Percentiles rank a stretch among this genome's conserved stretches.
These are phyloP conservation scores for Pisolithus orientalis DNA, from an alignment of 768 basidiomycete species.

Conservation along the genomic window DNA sequence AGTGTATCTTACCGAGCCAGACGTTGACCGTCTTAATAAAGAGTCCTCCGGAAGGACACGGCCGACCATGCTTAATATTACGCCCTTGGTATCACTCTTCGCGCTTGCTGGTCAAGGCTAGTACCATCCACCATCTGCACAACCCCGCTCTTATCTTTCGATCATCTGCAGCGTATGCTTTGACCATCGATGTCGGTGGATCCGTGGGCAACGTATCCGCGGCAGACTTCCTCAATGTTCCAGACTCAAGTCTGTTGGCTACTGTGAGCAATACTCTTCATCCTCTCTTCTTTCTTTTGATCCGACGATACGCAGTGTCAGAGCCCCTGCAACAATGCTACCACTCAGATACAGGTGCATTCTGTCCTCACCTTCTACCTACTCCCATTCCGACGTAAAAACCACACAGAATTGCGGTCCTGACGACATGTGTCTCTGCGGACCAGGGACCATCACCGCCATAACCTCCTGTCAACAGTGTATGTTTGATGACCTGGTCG, in stretches of 20 bases:
- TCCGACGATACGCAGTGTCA: slow-evolving; percentile 22
- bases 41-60: slow-evolving; percentile 30
- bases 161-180: slow-evolving; percentile 30
- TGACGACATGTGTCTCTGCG: slow-evolving; percentile 52
- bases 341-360: slow-evolving; percentile 20
- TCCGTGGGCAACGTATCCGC: slow-evolving; percentile 32
- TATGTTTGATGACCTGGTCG: slow-evolving; percentile 53
- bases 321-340: slow-evolving; percentile 21
- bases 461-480: slow-evolving; percentile 60
- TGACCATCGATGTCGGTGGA: slow-evolving; percentile 43
- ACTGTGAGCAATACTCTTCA: slow-evolving; percentile 17
- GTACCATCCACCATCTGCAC: slow-evolving; percentile 1
- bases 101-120: slow-evolving; percentile 59
- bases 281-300: background rate
- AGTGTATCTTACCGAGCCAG: too few relatives aligned
- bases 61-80: slow-evolving; percentile 21
- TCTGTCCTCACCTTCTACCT: slow-evolving; percentile 4
- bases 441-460: slow-evolving; percentile 30
- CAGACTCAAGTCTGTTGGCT: slow-evolving; percentile 21
- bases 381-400: slow-evolving; percentile 22
- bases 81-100: slow-evolving; percentile 22
- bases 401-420: slow-evolving; percentile 32
- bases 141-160: background rate
- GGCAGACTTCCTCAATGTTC: slow-evolving; percentile 39
- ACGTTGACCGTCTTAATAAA: background rate